Evolutionary conservation across 805 yeast species (phyloP), one percentile per base, ranked within the genome.

Genomic region (Millerozyma miso): DNA sequence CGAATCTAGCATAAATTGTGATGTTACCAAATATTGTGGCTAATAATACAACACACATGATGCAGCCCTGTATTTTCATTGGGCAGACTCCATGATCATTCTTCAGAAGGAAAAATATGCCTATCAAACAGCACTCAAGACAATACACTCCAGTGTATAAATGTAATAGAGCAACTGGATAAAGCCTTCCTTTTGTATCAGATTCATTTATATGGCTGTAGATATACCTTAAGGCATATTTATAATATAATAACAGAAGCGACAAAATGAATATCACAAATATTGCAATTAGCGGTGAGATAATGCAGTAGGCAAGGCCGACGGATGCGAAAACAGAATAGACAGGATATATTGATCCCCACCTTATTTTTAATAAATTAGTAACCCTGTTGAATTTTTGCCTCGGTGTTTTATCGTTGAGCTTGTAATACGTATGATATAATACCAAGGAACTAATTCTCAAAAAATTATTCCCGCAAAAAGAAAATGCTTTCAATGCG

Each of bases 311-410:
- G 1, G 87, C 82, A 31, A 89, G 62, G 0, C 91, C 88, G 45
- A 89, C 86, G 4, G 88, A 80, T 0, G 83, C 90, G 52, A 86
- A 71, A 2, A 87, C 83, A 0, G 96, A 80, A 48, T 83, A 83
- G 0, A 81, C 74, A 0, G 97, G 88, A 55, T 83, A 90, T 0
- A 78, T 60, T 0, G 88, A 73, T 0, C 97, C 96, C 95, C 95
- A 88, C 45, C 74, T 69, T 16, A 80, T 67, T n/a, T 54, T 53
- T 2, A 77, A 69, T 7, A 79, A 62, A 1, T 53, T 60, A 4
- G 74, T 71, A 18, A 75, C 46, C 39, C 83, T 63, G 4, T 59
- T 44, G 39, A 76, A 74, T 42, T 70, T 71, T 48, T 73, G 71
- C 40, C 93, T 71, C 0, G 95, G 91, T 0, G 95, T 83, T 17